Evolutionary conservation across 2,329 filamentous ascomycete species (phyloP).

Genomic region (Trichoderma sp.): DNA sequence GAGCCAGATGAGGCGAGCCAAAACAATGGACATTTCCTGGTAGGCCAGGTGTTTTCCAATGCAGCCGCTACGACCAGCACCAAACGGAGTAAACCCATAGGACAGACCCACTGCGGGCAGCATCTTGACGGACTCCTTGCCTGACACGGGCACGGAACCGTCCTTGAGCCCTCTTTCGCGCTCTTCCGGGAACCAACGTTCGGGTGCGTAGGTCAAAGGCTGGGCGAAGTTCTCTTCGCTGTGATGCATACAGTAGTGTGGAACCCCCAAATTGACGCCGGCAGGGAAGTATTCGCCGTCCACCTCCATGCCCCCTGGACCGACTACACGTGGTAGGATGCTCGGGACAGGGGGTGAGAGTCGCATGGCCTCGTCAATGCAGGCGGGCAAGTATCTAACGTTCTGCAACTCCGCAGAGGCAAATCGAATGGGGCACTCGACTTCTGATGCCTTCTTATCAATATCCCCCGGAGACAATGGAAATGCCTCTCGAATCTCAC

Average conservation of each 20-base stretch:
- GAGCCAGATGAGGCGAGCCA: slow-evolving; percentile 28
- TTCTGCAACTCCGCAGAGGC: slow-evolving; percentile 26
- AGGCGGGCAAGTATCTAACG: slow-evolving; percentile 28
- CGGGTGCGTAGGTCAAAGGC: slow-evolving; percentile 26
- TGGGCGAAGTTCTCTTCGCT: slow-evolving; percentile 27
- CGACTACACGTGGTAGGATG: slow-evolving; percentile 26
- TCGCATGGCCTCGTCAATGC: slow-evolving; percentile 31
- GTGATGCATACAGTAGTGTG: slow-evolving; percentile 29
- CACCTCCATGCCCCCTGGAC: slow-evolving; percentile 24
- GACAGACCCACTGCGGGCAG: slow-evolving; percentile 19
- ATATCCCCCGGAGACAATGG: slow-evolving; percentile 3
- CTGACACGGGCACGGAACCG: slow-evolving; percentile 19
- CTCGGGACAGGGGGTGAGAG: slow-evolving; percentile 27
- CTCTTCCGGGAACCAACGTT: slow-evolving; percentile 28
- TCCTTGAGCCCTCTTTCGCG: slow-evolving; percentile 4
- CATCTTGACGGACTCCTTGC: slow-evolving; percentile 24
- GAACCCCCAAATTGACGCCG: slow-evolving; percentile 28
- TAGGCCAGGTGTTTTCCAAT: slow-evolving; percentile 30
- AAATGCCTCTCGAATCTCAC: slow-evolving; percentile 28
- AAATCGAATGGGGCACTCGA: slow-evolving; percentile 28
- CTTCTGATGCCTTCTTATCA: slow-evolving; percentile 4
- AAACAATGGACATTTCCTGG: slow-evolving; percentile 29
- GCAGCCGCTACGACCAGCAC: slow-evolving; percentile 27
- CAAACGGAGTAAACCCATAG: slow-evolving; percentile 28
- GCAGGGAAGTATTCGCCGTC: slow-evolving; percentile 31